Evolutionary conservation across 371 early-diverging fungal species (phyloP).

Genomic region (Circinella minor): DNA sequence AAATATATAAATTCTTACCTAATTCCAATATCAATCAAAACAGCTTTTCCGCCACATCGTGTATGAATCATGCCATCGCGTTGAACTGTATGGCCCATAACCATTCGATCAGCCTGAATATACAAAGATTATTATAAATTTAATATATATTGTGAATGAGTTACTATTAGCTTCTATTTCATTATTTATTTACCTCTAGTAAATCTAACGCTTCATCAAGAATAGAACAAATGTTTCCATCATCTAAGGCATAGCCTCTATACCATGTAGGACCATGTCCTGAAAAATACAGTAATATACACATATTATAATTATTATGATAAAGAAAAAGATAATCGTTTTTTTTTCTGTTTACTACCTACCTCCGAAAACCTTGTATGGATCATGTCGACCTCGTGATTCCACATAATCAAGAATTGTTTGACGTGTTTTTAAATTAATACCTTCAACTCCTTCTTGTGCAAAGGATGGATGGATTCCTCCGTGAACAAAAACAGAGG

Average conservation of each 20-base stretch:
- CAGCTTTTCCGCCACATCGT: slow-evolving; percentile 66
- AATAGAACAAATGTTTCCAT: slow-evolving; percentile 55
- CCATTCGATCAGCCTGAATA: slow-evolving; percentile 70
- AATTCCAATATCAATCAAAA: slow-evolving; percentile 80
- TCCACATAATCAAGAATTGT: slow-evolving; percentile 37
- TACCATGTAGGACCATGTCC: slow-evolving; percentile 63
- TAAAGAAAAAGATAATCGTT: too few relatives aligned
- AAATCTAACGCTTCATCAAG: slow-evolving; percentile 54
- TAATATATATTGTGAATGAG: too few relatives aligned
- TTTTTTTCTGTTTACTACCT: too few relatives aligned
- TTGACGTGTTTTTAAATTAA: slow-evolving; percentile 57
- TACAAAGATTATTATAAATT: slow-evolving; percentile 2
- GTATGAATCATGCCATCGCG: slow-evolving; percentile 64
- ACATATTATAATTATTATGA: too few relatives aligned
- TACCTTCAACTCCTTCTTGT: slow-evolving; percentile 56
- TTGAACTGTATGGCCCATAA: slow-evolving; percentile 81
- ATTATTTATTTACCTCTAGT: slow-evolving; percentile 40
- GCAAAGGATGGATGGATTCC: slow-evolving; percentile 63
- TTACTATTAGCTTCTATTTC: too few relatives aligned
- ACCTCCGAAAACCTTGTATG: slow-evolving; percentile 44
- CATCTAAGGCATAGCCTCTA: slow-evolving; percentile 68
- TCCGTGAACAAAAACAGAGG: slow-evolving; percentile 78
- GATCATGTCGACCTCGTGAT: slow-evolving; percentile 33
- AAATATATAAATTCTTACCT: too few relatives aligned
- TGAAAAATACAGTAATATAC: too few relatives aligned